These are phyloP conservation scores for Skeletonema costatum DNA, from an alignment of 108 stramenopile genomes.

Conservation along the genomic window DNA sequence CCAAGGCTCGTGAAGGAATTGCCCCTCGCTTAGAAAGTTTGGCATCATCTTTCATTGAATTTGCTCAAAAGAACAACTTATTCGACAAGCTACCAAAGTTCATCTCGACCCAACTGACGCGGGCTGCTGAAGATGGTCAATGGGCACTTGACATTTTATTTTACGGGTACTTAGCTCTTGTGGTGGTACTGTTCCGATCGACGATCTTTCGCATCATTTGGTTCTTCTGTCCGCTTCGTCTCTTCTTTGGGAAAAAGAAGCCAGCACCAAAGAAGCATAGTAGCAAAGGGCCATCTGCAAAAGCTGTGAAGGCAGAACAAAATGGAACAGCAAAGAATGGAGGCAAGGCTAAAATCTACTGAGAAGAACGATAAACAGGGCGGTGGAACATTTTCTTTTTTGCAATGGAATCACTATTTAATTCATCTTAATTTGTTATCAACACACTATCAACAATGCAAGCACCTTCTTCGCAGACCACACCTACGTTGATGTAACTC, in stretches of 20 bases:
- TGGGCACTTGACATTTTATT: slow-evolving; percentile 22
- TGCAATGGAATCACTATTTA: background rate
- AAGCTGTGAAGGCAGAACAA: background rate
- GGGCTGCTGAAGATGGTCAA: slow-evolving; percentile 24
- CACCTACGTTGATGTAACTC: no score
- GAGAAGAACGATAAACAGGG: background rate
- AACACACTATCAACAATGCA: background rate
- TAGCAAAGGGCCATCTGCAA: background rate
- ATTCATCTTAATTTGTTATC: background rate
- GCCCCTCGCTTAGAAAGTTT: slow-evolving; percentile 17
- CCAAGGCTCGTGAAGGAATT: slow-evolving; percentile 24
- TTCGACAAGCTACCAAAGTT: slow-evolving; percentile 27
- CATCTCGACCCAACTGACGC: slow-evolving; percentile 3
- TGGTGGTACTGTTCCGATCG: slow-evolving; percentile 31
- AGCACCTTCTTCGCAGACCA: no score
- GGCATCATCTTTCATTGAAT: slow-evolving; percentile 13
- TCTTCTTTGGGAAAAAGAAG: slow-evolving; percentile 20
- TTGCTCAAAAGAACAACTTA: slow-evolving; percentile 28
- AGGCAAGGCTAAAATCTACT: background rate
- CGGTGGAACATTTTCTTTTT: no score
- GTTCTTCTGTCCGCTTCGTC: slow-evolving; percentile 51
- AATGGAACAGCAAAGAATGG: background rate
- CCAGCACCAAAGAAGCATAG: background rate
- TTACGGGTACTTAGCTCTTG: slow-evolving; percentile 20
- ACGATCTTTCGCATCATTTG: slow-evolving; percentile 32